These are phyloP conservation scores for Saturnispora silvae DNA, from an alignment of 805 yeast genomes.

Conservation along the genomic window DNA sequence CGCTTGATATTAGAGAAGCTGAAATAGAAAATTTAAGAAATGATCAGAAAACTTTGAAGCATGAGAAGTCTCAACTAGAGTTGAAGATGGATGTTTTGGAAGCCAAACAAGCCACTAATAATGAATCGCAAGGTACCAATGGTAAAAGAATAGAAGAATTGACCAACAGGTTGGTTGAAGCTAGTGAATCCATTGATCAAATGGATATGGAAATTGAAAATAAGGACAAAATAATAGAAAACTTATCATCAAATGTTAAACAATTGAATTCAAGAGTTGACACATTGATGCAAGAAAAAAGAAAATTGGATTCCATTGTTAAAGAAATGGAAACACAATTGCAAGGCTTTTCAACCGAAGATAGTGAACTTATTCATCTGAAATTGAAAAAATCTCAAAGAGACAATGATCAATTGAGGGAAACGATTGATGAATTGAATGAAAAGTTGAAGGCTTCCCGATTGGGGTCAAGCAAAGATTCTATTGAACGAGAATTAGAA, in stretches of 20 bases:
- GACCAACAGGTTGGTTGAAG: constrained; percentile 11
- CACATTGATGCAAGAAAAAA: constrained; percentile 8
- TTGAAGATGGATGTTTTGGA: constrained; percentile 2
- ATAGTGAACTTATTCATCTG: constrained; percentile 5
- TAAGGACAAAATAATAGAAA: constrained; percentile 3
- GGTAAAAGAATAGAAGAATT: constrained; percentile 6
- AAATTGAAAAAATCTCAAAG: constrained; percentile 4
- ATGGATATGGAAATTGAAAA: constrained; percentile 10
- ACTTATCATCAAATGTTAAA: constrained; percentile 5
- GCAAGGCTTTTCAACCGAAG: neutral
- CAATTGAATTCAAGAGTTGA: constrained; percentile 8
- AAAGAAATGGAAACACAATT: neutral
- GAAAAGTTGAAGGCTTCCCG: constrained; percentile 4
- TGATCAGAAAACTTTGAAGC: neutral
- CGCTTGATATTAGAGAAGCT: constrained; percentile 3
- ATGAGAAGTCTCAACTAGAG: constrained; percentile 5
- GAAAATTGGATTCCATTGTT: constrained; percentile 4
- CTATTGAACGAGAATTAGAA: constrained; percentile 6
- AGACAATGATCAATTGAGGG: constrained; percentile 16
- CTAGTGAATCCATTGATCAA: constrained; percentile 11
- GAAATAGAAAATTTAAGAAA: constrained; percentile 9
- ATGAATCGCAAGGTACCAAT: neutral
- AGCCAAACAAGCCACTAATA: constrained; percentile 4
- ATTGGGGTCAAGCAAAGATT: constrained; percentile 7
- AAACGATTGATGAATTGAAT: constrained; percentile 24